Evolutionary conservation across 192 early-diverging fungal genomes (phyloP).

Genomic region (Coemansia pectinata): DNA sequence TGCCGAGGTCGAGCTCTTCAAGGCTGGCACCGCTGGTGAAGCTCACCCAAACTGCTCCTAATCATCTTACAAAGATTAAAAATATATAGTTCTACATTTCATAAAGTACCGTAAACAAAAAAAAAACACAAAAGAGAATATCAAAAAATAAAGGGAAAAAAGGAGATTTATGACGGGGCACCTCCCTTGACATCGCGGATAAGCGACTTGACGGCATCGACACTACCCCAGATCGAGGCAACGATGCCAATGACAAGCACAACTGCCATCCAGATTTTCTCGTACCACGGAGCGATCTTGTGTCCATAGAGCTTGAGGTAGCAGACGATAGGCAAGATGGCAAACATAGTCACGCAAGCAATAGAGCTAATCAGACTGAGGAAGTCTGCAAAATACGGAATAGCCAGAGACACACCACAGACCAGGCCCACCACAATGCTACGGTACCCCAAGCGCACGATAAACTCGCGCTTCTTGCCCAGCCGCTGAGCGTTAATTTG

Average conservation of each 20-base stretch:
- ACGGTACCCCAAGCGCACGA: slow-evolving; percentile 58
- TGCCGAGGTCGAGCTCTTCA: slow-evolving; percentile 41
- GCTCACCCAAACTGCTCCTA: slow-evolving; percentile 29
- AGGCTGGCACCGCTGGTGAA: slow-evolving; percentile 14
- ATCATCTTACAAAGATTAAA: neutral
- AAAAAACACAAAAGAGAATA: neutral
- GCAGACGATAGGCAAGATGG: slow-evolving; percentile 73
- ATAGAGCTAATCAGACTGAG: slow-evolving; percentile 74
- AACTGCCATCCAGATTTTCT: slow-evolving; percentile 53
- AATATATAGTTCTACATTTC: neutral
- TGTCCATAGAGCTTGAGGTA: slow-evolving; percentile 70
- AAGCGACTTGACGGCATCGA: slow-evolving; percentile 64
- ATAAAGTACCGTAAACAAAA: neutral
- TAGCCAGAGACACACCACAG: slow-evolving; percentile 61
- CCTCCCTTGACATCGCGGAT: slow-evolving; percentile 47
- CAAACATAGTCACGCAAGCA: slow-evolving; percentile 68
- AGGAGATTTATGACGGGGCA: neutral
- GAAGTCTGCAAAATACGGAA: slow-evolving; percentile 79
- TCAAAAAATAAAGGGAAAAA: neutral
- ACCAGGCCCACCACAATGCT: slow-evolving; percentile 56
- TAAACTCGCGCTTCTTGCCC: slow-evolving; percentile 55
- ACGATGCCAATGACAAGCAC: slow-evolving; percentile 59
- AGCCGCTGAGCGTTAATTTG: slow-evolving; percentile 46
- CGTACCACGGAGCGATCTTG: slow-evolving; percentile 35
- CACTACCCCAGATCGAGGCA: slow-evolving; percentile 65